Percentiles rank a stretch among this genome's conserved stretches.
These are phyloP conservation scores for Colletotrichum camelliae DNA, from an alignment of 2,329 filamentous ascomycete species.

Conservation along the genomic window DNA sequence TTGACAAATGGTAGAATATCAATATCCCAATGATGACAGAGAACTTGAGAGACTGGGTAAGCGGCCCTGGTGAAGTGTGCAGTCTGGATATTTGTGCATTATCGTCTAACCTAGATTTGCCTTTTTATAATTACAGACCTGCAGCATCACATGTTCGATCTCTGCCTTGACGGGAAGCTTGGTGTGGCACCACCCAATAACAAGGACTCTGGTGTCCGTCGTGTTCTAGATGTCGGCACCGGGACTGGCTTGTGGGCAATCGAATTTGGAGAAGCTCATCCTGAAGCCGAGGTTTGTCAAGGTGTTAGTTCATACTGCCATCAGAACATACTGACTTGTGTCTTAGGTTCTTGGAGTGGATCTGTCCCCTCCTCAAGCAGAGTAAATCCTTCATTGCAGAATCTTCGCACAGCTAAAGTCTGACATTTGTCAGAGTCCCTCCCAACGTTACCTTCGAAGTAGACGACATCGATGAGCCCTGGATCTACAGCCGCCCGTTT, in stretches of 20 bases:
- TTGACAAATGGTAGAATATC: neutral
- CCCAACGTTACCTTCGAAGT: slow-evolving; percentile 49
- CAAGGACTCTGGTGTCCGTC: neutral
- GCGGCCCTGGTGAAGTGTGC: neutral
- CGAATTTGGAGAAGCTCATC: neutral
- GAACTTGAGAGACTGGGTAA: neutral
- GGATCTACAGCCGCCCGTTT: slow-evolving; percentile 34
- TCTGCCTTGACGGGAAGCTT: neutral
- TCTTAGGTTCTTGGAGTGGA: neutral
- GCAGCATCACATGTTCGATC: neutral
- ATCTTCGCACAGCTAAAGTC: slow-evolving; percentile 7
- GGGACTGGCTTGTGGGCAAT: neutral
- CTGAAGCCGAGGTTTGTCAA: neutral
- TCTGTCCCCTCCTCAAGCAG: neutral
- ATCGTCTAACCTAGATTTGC: neutral
- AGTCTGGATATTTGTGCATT: neutral
- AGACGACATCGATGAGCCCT: slow-evolving; percentile 37
- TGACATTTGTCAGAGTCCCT: slow-evolving; percentile 31
- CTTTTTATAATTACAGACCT: neutral
- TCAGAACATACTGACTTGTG: neutral
- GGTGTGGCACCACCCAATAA: neutral
- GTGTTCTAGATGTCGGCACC: neutral
- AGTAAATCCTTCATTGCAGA: slow-evolving; percentile 21
- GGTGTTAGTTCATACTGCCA: neutral
- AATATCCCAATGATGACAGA: neutral